Percentiles rank a stretch among this genome's conserved stretches.
Evolutionary conservation across 2,329 filamentous ascomycete species (phyloP).

Genomic region (Tetracladium maxilliforme): DNA sequence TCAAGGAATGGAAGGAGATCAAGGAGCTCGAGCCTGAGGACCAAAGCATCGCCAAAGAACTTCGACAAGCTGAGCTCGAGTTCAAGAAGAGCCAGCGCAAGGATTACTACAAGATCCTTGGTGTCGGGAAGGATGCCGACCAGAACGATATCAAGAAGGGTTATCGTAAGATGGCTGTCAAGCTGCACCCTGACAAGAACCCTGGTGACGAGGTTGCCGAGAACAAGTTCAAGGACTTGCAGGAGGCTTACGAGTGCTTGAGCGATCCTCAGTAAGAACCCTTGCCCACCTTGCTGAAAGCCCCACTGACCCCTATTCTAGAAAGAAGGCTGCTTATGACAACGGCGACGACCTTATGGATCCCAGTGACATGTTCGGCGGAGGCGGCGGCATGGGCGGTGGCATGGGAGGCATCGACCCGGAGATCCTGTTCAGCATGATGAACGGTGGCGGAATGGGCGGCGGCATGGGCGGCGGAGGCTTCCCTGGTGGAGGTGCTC

Average conservation of each 20-base stretch:
- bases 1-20: conserved; percentile 78
- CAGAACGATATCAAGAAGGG: conserved; percentile 89
- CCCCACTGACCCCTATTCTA: conserved; percentile 24
- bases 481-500: conserved; percentile 17
- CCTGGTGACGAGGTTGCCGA: conserved; percentile 72
- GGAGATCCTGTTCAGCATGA: conserved; percentile 73
- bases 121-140: conserved; percentile 69
- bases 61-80: conserved; percentile 82
- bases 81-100: conserved; percentile 96
- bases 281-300: conserved; percentile 2
- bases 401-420: conserved; percentile 55
- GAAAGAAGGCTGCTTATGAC: conserved; percentile 82
- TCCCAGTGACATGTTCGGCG: conserved; percentile 70
- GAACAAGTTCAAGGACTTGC: conserved; percentile 92
- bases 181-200: conserved; percentile 97
- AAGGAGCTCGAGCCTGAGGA: conserved; percentile 75
- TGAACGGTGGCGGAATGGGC: conserved; percentile 46
- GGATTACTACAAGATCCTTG: conserved; percentile 97
- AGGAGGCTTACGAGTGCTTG: conserved; percentile 91
- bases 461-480: conserved; percentile 32
- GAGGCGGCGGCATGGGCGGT: conserved; percentile 37
- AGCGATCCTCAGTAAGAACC: conserved; percentile 75
- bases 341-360: conserved; percentile 86
- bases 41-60: conserved; percentile 65
- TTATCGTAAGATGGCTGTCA: conserved; percentile 86